Conservation (phyloP, 163 green algal species). For the Trebouxia gelatinosa region DNA sequence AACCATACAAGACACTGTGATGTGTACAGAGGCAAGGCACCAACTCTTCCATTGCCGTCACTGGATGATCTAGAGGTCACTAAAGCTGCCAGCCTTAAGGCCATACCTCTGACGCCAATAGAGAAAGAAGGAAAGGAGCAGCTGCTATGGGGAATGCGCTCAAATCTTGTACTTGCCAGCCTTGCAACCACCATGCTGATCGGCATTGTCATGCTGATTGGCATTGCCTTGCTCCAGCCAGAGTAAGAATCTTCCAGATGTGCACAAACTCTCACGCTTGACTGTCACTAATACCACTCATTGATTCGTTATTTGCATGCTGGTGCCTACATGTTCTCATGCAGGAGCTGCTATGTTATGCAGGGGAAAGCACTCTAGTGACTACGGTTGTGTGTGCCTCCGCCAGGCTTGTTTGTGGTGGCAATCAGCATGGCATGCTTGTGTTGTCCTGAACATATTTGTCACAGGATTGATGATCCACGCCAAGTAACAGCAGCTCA, state of each 20-base stretch:
- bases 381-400: no score
- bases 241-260: slow-evolving; percentile 14
- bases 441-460: no score
- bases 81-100: neutral
- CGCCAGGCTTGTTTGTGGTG: no score
- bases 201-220: neutral
- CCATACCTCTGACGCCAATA: neutral
- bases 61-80: neutral
- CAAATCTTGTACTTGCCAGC: neutral
- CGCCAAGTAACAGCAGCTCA: neutral
- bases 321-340: no score
- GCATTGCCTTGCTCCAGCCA: neutral
- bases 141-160: slow-evolving; percentile 12
- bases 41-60: neutral
- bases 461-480: slow-evolving; percentile 11
- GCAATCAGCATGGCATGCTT: no score
- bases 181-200: neutral
- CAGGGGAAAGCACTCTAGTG: no score
- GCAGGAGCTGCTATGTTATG: no score
- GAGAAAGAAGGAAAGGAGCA: slow-evolving; percentile 14
- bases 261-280: no score
- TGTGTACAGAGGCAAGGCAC: slow-evolving; percentile 16
- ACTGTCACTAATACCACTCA: no score
- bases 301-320: no score
- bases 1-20: no score